These are phyloP conservation scores for Suhomyces bokatorum DNA, from an alignment of 1,139 yeast species.

Conservation along the genomic window DNA sequence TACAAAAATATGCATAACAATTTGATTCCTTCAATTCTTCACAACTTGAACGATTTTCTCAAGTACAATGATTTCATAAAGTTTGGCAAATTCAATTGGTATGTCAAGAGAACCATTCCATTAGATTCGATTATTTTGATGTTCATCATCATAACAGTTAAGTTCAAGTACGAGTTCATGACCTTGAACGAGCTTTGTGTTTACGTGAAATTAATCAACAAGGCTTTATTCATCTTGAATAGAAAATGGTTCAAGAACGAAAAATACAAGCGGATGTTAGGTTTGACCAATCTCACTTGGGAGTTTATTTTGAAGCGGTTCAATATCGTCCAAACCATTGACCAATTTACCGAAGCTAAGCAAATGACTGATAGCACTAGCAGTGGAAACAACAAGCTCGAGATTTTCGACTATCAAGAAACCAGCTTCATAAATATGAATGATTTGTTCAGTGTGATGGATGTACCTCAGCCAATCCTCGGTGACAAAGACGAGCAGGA, in stretches of 20 bases:
- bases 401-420: conserved; percentile 44
- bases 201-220: conserved; percentile 43
- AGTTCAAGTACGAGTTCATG: conserved; percentile 49
- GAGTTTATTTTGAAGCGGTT: conserved; percentile 43
- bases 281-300: conserved; percentile 46
- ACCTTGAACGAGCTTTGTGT: conserved; percentile 31
- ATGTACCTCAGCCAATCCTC: conserved; percentile 43
- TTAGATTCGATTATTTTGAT: conserved; percentile 58
- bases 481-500: conserved; percentile 8
- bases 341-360: conserved; percentile 28
- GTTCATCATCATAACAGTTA: conserved; percentile 53
- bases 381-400: conserved; percentile 21
- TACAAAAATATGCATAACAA: conserved; percentile 54
- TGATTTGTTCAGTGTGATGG: conserved; percentile 44
- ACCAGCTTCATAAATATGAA: conserved; percentile 42
- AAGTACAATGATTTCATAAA: conserved; percentile 50
- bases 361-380: conserved; percentile 13
- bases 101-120: conserved; percentile 58
- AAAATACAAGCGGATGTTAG: conserved; percentile 47
- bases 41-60: conserved; percentile 55
- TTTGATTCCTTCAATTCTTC: conserved; percentile 57
- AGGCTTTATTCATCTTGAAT: conserved; percentile 44
- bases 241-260: conserved; percentile 51
- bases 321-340: conserved; percentile 33
- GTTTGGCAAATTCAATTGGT: conserved; percentile 59